These are phyloP conservation scores for Amaranthus hypochondriacus DNA, from an alignment of 148 eudicot species.

Conservation along the genomic window DNA sequence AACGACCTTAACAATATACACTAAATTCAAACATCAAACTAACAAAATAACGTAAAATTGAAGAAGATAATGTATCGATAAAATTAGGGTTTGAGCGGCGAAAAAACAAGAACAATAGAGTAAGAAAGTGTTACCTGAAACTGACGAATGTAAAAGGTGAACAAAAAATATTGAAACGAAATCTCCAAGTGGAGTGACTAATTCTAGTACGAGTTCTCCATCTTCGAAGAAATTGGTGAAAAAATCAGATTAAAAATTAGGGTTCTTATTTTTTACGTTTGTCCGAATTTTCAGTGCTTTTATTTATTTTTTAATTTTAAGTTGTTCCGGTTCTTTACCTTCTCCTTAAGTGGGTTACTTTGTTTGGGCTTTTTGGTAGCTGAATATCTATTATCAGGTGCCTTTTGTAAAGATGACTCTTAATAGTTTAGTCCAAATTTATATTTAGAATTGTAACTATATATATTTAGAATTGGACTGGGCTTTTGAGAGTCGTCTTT, in stretches of 20 bases:
- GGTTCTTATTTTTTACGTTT: slow-evolving; percentile 18
- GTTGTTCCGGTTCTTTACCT: background rate
- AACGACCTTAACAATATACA: background rate
- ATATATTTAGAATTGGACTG: too few relatives aligned
- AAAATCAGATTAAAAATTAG: slow-evolving; percentile 19
- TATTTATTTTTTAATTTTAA: background rate
- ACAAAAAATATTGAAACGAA: background rate
- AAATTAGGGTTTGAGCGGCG: slow-evolving; percentile 25
- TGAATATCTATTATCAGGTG: too few relatives aligned
- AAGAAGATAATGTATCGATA: background rate
- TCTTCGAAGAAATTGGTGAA: slow-evolving; percentile 4
- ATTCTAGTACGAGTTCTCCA: slow-evolving; percentile 16
- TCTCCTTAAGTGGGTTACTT: background rate
- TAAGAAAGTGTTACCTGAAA: slow-evolving; percentile 11
- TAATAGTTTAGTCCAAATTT: too few relatives aligned
- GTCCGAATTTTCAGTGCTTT: background rate
- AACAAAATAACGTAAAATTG: background rate
- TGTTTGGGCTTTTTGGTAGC: background rate
- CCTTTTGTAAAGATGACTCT: too few relatives aligned
- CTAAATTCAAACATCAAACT: background rate
- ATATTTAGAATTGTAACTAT: too few relatives aligned
- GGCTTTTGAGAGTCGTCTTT: too few relatives aligned
- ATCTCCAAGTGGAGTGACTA: background rate
- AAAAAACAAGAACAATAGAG: background rate
- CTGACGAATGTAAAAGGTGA: background rate